phyloP scores from a whole-genome alignment of 495 filamentous ascomycete genomes.

The Penicillium psychrofluorescens region DNA sequence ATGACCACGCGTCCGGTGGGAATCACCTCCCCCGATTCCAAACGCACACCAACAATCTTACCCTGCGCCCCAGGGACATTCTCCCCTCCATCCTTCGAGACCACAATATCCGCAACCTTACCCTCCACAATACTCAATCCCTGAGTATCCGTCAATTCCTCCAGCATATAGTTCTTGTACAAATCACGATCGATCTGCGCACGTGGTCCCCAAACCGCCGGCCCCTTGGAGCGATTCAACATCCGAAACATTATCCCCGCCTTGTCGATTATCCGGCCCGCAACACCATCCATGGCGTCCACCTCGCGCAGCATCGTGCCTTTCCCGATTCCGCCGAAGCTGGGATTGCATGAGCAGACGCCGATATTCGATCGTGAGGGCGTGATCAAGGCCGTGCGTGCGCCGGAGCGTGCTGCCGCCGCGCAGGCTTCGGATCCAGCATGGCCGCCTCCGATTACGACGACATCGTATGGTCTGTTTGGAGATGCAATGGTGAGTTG shows the following conservation, averaged over 20 bases:
- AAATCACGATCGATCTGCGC: slow-evolving; percentile 92
- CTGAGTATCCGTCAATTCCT: slow-evolving; percentile 70
- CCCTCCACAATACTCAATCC: slow-evolving; percentile 75
- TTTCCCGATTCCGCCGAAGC: slow-evolving; percentile 97
- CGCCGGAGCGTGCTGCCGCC: slow-evolving; percentile 85
- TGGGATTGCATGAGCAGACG: slow-evolving; percentile 95
- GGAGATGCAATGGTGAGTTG: not conserved
- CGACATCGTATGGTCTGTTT: slow-evolving; percentile 74
- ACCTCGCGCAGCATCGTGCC: slow-evolving; percentile 94
- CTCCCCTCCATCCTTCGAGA: slow-evolving; percentile 42
- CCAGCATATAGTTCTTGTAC: slow-evolving; percentile 87
- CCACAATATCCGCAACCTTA: slow-evolving; percentile 86
- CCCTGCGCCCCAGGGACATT: slow-evolving; percentile 48
- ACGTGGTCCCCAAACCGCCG: slow-evolving; percentile 93
- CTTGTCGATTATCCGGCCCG: slow-evolving; percentile 85
- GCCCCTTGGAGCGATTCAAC: slow-evolving; percentile 82
- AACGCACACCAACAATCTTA: slow-evolving; percentile 75
- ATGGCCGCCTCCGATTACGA: slow-evolving; percentile 94
- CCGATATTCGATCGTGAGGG: slow-evolving; percentile 83
- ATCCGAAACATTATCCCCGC: slow-evolving; percentile 87
- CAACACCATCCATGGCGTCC: slow-evolving; percentile 89
- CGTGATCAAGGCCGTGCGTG: slow-evolving; percentile 83
- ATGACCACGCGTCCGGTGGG: slow-evolving; percentile 78
- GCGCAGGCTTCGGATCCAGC: slow-evolving; percentile 91
- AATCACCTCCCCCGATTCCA: slow-evolving; percentile 85